phyloP scores from a whole-genome alignment of 2,329 filamentous ascomycete species.

The Blumeria hordei region DNA sequence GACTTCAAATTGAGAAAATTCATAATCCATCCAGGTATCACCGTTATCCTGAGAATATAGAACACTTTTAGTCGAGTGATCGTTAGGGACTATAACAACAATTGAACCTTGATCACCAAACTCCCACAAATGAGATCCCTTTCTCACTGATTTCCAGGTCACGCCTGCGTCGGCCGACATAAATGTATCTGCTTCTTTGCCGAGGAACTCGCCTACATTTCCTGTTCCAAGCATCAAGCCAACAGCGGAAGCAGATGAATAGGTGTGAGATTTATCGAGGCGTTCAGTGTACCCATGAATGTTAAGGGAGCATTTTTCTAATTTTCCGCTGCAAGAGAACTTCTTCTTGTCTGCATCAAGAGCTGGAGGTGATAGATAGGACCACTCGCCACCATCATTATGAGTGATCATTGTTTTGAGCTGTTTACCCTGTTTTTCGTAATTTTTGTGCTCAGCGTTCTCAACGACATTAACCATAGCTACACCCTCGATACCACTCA shows the following conservation, averaged over 20 bases:
- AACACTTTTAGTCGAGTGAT: slow-evolving; percentile 39
- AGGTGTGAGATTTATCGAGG: slow-evolving; percentile 57
- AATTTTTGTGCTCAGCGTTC: slow-evolving; percentile 34
- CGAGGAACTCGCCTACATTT: slow-evolving; percentile 47
- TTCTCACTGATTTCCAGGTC: slow-evolving; percentile 63
- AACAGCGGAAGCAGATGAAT: slow-evolving; percentile 66
- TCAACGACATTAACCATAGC: slow-evolving; percentile 64
- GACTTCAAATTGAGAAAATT: slow-evolving; percentile 49
- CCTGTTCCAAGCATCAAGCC: slow-evolving; percentile 80
- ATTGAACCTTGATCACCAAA: slow-evolving; percentile 90
- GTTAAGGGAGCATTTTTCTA: slow-evolving; percentile 61
- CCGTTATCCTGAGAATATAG: slow-evolving; percentile 68
- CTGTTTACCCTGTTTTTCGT: slow-evolving; percentile 44
- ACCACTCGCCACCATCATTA: slow-evolving; percentile 85
- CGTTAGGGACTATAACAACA: slow-evolving; percentile 61
- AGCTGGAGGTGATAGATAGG: slow-evolving; percentile 44
- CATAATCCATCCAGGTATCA: slow-evolving; percentile 48
- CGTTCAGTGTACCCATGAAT: slow-evolving; percentile 92
- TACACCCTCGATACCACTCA: slow-evolving; percentile 77
- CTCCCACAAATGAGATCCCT: slow-evolving; percentile 79
- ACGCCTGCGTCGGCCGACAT: slow-evolving; percentile 81
- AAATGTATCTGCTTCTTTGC: slow-evolving; percentile 54
- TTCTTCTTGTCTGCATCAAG: slow-evolving; percentile 46
- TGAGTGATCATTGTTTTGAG: slow-evolving; percentile 84
- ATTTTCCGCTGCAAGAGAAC: slow-evolving; percentile 40